These are phyloP conservation scores for Rhizopogon vulgaris DNA, from an alignment of 768 basidiomycete species.

Conservation along the genomic window DNA sequence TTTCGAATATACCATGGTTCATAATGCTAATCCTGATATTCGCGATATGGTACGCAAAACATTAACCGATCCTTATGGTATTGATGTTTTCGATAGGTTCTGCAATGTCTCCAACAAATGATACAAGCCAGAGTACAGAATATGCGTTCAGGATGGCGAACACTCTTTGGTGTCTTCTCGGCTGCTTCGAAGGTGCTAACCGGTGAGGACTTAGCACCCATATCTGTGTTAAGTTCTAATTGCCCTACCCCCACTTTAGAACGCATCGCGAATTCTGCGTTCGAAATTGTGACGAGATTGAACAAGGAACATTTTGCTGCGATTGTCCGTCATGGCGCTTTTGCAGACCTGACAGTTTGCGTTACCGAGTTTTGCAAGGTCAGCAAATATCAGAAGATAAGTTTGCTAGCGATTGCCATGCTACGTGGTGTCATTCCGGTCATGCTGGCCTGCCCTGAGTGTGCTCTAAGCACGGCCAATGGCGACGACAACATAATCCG, in stretches of 20 bases:
- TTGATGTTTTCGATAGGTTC: conserved; percentile 46
- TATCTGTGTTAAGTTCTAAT: neutral
- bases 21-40: conserved; percentile 93
- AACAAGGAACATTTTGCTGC: conserved; percentile 86
- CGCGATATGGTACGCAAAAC: conserved; percentile 78
- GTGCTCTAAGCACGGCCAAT: conserved; percentile 33
- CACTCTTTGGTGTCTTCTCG: conserved; percentile 98
- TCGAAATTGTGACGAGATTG: conserved; percentile 89
- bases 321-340: conserved; percentile 92
- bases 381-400: conserved; percentile 98
- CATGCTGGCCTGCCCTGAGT: conserved; percentile 82
- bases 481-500: conserved; percentile 87
- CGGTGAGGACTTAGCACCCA: conserved; percentile 37
- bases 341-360: conserved; percentile 94
- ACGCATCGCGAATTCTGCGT: conserved; percentile 86
- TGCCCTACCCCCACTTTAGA: conserved; percentile 38
- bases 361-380: conserved; percentile 99
- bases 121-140: conserved; percentile 92
- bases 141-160: conserved; percentile 96
- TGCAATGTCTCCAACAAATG: conserved; percentile 99
- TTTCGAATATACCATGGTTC: conserved; percentile 96
- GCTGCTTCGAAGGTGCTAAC: conserved; percentile 91
- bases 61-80: neutral
- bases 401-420: conserved; percentile 94
- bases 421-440: conserved; percentile 87